These are phyloP conservation scores for Dichomitus squalens DNA, from an alignment of 1,284 basidiomycete genomes.

Conservation along the genomic window DNA sequence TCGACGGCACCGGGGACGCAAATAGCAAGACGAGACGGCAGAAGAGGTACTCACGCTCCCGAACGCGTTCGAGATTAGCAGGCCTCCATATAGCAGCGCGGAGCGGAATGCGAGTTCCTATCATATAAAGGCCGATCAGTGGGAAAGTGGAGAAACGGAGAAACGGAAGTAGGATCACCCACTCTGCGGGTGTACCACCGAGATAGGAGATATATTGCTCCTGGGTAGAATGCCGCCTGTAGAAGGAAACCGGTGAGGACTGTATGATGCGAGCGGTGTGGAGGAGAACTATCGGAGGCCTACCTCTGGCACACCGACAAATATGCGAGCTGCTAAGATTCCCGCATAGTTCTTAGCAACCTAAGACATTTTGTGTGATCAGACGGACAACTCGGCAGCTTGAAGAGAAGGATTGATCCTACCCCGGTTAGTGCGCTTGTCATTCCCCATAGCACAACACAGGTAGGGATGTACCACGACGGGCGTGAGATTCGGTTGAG, in stretches of 20 bases:
- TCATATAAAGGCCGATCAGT: not conserved
- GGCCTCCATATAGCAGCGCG: conserved; percentile 68
- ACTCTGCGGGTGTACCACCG: conserved; percentile 70
- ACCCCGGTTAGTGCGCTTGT: conserved; percentile 65
- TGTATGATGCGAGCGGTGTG: not conserved
- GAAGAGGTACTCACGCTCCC: conserved; percentile 50
- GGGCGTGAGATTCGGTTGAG: conserved; percentile 58
- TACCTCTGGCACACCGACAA: conserved; percentile 65
- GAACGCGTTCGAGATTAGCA: conserved; percentile 79
- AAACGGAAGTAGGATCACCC: not conserved
- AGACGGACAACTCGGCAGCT: not conserved
- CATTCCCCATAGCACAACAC: conserved; percentile 65
- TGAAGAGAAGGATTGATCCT: conserved; percentile 7
- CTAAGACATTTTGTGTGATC: conserved; percentile 33
- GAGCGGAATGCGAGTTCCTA: conserved; percentile 71
- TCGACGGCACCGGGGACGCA: not conserved
- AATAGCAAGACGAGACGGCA: not conserved
- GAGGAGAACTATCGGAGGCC: not conserved
- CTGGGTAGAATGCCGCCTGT: conserved; percentile 65
- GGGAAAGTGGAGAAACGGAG: not conserved
- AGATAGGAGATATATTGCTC: conserved; percentile 61
- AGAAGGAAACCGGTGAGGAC: not conserved
- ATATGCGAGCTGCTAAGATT: conserved; percentile 60
- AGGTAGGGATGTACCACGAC: conserved; percentile 61
- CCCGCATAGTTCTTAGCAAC: conserved; percentile 56